Base-by-base conservation (phyloP, 345 rosid species). In the Alliaria petiolata region DNA sequence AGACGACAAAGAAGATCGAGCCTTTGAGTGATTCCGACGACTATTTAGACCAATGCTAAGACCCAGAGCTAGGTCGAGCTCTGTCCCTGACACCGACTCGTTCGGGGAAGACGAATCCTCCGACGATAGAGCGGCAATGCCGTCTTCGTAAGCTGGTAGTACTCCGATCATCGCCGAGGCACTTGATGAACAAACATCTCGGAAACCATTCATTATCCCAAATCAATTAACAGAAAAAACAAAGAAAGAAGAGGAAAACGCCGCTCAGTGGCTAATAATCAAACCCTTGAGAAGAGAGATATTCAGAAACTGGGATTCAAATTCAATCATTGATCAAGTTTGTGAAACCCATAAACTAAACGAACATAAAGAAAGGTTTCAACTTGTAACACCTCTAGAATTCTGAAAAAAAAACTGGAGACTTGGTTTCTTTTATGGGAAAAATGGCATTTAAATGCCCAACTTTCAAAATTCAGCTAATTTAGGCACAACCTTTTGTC, bases 101-200 rank as follows among this genome's bases (percentile, higher is more conserved):
- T 81, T 83, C 0, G 95, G 88, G 50, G 62, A 78, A n/a, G 91
- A 90, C 3, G 98, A 92, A 76, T 86, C 96, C 74, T 87, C 97
- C 5, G 88, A 83, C 0, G 96, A 90, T 15, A 85, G 44, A 6
- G 71, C 87, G 1, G 62, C 44, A 74, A 62, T 66, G 19, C 83
- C 86, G 28, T 76, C 85, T 10, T 30, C 65, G 2, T 68, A 44
- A 4, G 12, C 33, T 9, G 56, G 36, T 35, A 7, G 3, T 28
- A 14, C 22, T 22, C 53, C 54, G 55, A 70, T 47, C 79, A 70
- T 63, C 54, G 62, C 61, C 39, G 70, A 69, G 6, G 40, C 70
- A 56, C 69, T 68, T 15, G 74, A 76, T 5, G 69, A 75, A 53
- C 51, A 60, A 26, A 52, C 69, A 61, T 76, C 44, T 61, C 39